phyloP scores from a whole-genome alignment of 257 asterid genomes.

The Paulownia fortunei region DNA sequence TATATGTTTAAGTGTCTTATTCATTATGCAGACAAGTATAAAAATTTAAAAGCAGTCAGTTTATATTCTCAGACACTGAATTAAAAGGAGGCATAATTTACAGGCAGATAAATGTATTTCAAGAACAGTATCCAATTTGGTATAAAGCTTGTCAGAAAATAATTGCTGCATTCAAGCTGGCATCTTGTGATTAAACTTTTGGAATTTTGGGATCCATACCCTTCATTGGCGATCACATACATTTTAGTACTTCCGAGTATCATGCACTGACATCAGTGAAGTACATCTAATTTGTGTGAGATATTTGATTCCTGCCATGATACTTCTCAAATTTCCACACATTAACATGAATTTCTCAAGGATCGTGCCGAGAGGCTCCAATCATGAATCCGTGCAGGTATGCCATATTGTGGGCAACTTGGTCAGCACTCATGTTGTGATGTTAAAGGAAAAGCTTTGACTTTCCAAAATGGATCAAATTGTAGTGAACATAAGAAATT shows the following conservation, averaged over 20 bases:
- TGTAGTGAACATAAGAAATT: conserved; percentile 1
- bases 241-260: not conserved
- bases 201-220: not conserved
- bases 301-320: not conserved
- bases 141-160: not conserved
- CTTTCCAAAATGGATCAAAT: conserved; percentile 5
- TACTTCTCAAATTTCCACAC: not conserved
- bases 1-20: not conserved
- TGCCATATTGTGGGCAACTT: not conserved
- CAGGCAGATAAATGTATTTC: not conserved
- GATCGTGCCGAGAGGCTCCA: not conserved
- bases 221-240: not conserved
- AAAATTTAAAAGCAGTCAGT: not conserved
- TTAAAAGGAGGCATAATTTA: not conserved
- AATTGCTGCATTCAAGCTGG: conserved; percentile 5
- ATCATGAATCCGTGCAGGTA: not conserved
- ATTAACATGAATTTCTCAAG: not conserved
- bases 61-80: not conserved
- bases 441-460: not conserved
- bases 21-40: not conserved
- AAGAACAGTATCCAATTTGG: not conserved
- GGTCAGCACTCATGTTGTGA: not conserved
- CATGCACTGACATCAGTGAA: not conserved
- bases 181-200: not conserved
- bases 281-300: not conserved